Evolutionary conservation across 106 monocot genomes (phyloP), one percentile per base, ranked within the genome.

Genomic region (Dioscorea dumetorum): DNA sequence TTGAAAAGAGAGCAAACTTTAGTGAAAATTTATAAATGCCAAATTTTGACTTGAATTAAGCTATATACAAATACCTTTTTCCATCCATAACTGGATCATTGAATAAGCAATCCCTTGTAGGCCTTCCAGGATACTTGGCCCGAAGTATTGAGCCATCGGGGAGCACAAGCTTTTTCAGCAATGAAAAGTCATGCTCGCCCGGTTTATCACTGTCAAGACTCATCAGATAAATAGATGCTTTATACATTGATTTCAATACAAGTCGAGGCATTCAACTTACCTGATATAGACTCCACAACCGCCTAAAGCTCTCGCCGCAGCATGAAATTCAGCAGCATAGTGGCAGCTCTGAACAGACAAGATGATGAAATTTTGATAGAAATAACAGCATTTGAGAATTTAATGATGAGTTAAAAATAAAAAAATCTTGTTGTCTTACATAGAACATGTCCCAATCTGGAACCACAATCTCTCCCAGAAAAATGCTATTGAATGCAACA

Each of bases 361-460:
- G 41, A 41, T 41, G 41, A 8, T 41, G 41, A 41, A 8, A 41
- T 6, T 6, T 41, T 8, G 41, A 41, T 41, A 41, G 41, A 41
- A 41, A 41, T 6, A 41, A 41, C 5, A 41, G 41, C 5, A 41
- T 41, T 41, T 10, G 10, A 41, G 41, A 6, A 41, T 41, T 41
- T 6, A 41, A 6, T 41, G 41, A 10, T 41, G 41, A 41, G 10
- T 5, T 8, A 41, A 41, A 41, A 41, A 5, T 5, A 3, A 41
- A 41, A 41, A 41, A 5, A 41, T 41, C 10, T 41, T 41, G 41
- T 41, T 41, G 6, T 34, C 79, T 84, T 63, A 84, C 83, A 73
- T 84, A 79, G 64, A 84, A 84, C 83, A 84, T 84, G 57, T 84
- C 79, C 83, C 79, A 84, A 65, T 84, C 79, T 58, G 76, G 79